Base-by-base conservation (phyloP, 805 yeast species). In the Yueomyces sinensis region DNA sequence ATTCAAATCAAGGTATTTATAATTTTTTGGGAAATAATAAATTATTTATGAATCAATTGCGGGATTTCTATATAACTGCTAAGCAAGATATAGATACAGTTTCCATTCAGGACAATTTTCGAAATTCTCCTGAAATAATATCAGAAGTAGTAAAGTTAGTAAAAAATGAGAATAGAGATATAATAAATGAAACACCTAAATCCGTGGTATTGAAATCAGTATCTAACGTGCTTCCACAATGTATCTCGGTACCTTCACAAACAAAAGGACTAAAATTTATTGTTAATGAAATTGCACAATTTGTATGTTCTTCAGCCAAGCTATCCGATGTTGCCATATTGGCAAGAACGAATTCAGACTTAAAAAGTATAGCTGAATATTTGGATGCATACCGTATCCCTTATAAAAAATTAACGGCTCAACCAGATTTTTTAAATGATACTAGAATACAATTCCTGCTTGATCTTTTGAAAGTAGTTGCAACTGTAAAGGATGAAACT, bases 1-100 rank as follows among this genome's bases (percentile, higher is more conserved):
- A 81, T 53, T 70, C 74, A 1, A 65, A 73, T 48, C 89, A 81
- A 53, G 66, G 80, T 34, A 75, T 81, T 20, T 81, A 76, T 49
- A 74, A 65, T 20, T 81, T 81, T 48, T 47, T 78, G 29, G 82
- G 83, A 0, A 62, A 76, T 0, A 59, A 62, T 30, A 60, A 62
- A 1, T 34, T 49, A 3, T 55, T 61, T 3, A 50, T 67, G 11
- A 28, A 39, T 3, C 32, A 41, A 4, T 38, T 64, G 9, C 43
- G 45, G 3, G 18, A 32, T 6, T 22, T 40, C 7, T 39, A 47
- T 24, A 31, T 48, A 2, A 17, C n/a, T 24, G 39, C 30, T 31
- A 43, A 30, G n/a, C 4, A 13, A 4, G n/a, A 24, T 7, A 31
- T 32, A 19, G 48, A 40, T 17, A 58, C 61, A n/a, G 43, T 66